Conservation (phyloP, 768 basidiomycete genomes). For the Podaxis pistillaris region DNA sequence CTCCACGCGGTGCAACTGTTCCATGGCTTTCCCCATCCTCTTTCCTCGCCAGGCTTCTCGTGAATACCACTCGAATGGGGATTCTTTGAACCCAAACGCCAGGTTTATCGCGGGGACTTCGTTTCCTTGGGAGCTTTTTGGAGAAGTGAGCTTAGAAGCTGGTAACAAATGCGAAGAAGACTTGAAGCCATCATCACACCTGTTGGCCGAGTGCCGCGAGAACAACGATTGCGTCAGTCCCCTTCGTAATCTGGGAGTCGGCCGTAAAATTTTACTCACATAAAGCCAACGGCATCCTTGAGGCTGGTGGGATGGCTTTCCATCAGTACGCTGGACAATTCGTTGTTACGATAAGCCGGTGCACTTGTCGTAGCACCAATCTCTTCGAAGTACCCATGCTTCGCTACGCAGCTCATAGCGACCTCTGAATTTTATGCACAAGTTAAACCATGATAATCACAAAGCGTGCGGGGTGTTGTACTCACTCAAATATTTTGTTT, state of each 20-base stretch:
- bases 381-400: slow-evolving; percentile 6
- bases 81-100: slow-evolving; percentile 1
- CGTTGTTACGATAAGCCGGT: neutral
- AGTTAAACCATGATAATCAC: neutral
- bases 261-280: neutral
- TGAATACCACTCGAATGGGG: slow-evolving; percentile 5
- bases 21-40: slow-evolving; percentile 8
- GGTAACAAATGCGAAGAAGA: slow-evolving; percentile 1
- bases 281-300: slow-evolving; percentile 3
- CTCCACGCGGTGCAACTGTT: slow-evolving; percentile 2
- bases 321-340: neutral
- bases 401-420: slow-evolving; percentile 1
- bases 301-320: neutral
- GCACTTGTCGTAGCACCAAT: neutral
- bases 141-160: neutral
- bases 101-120: neutral
- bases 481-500: slow-evolving; percentile 5
- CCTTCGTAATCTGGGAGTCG: neutral
- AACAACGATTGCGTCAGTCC: neutral
- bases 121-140: neutral
- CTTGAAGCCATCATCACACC: slow-evolving; percentile 7
- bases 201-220: neutral
- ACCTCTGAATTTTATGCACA: neutral
- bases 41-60: slow-evolving; percentile 8
- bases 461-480: neutral